Evolutionary conservation across 2,329 filamentous ascomycete species (phyloP), one percentile per base, ranked within the genome.

Genomic region (Paraphoma chrysanthemicola): DNA sequence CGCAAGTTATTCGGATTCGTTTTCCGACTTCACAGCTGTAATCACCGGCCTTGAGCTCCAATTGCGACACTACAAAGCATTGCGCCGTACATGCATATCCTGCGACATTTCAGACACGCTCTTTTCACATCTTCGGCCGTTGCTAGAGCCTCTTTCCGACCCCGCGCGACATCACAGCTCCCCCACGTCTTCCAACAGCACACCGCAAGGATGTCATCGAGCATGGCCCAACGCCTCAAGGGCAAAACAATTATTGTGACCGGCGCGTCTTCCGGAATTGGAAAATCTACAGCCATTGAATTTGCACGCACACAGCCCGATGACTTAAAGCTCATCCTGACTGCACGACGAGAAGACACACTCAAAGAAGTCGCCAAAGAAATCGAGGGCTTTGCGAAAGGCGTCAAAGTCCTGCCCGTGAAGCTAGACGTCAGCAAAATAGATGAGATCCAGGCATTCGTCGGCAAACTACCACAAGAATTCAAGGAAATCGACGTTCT

Each of bases 181-280:
- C 39, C 59, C n/a, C 52, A 16, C 46, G 39, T 53, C 51, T 38
- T 63, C 12, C 63, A 58, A 28, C 58, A 53, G 48, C 61, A 64
- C 3, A 52, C 63, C 41, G 57, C 83, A 69, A 85, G 77, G 54
- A 90, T 89, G 86, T 85, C 91, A 43, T 86, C 91, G 39, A 87
- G 90, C 72, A 88, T 90, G 79, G 85, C 85, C 62, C 90, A 92
- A 77, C 93, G 94, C 81, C 91, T 99, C 58, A 85, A 90, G 71
- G 93, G 93, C 85, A 98, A 98, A 82, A 98, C 93, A 4, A 83
- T 98, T 56, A 79, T 98, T 54, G 86, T 99, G 62, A 98, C 95
- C 5, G 95, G 95, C 54, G 95, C 95, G 31, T 95, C 90, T 4
- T 96, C 92, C 17, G 95, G 95, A 60, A 98, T 99, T 77, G 95